These are phyloP conservation scores for Starmerella stellata DNA, from an alignment of 805 yeast genomes.

Conservation along the genomic window DNA sequence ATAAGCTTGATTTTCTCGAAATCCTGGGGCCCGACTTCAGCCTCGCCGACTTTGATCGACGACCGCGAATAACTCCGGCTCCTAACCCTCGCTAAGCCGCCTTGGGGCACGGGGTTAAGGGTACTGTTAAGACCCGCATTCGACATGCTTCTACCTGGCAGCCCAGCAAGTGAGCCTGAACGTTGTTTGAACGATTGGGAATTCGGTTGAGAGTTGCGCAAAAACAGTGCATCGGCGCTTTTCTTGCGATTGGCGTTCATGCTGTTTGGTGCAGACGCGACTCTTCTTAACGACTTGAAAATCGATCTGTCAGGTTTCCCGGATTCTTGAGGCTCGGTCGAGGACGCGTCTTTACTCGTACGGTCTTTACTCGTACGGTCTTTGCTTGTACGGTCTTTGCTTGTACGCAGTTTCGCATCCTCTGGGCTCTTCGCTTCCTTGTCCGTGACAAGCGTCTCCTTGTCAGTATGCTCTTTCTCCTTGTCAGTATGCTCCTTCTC, in stretches of 20 bases:
- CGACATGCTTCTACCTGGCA: not conserved
- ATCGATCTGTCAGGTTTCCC: constrained; percentile 11
- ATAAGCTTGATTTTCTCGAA: constrained; percentile 78
- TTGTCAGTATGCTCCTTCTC: too few relatives aligned
- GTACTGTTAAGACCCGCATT: not conserved
- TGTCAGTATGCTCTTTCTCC: too few relatives aligned
- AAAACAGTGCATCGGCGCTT: not conserved
- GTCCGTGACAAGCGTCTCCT: too few relatives aligned
- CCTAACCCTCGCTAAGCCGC: constrained; percentile 12
- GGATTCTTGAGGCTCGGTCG: too few relatives aligned
- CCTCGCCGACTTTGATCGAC: constrained; percentile 54
- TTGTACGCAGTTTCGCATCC: too few relatives aligned
- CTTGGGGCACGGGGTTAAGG: not conserved
- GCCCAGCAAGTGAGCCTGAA: not conserved
- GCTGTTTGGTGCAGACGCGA: constrained; percentile 70
- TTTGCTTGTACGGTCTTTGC: too few relatives aligned
- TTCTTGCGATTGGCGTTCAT: constrained; percentile 21
- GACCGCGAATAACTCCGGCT: constrained; percentile 51
- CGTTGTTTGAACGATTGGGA: not conserved
- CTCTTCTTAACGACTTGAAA: constrained; percentile 32
- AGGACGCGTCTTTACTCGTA: too few relatives aligned
- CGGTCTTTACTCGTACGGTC: too few relatives aligned
- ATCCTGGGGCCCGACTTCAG: constrained; percentile 68
- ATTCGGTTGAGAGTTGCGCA: not conserved
- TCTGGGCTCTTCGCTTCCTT: too few relatives aligned